A percentile compares a stretch with the other conserved stretches of the same genome.
These are phyloP conservation scores for Candida tammaniensis DNA, from an alignment of 805 yeast species.

Conservation along the genomic window DNA sequence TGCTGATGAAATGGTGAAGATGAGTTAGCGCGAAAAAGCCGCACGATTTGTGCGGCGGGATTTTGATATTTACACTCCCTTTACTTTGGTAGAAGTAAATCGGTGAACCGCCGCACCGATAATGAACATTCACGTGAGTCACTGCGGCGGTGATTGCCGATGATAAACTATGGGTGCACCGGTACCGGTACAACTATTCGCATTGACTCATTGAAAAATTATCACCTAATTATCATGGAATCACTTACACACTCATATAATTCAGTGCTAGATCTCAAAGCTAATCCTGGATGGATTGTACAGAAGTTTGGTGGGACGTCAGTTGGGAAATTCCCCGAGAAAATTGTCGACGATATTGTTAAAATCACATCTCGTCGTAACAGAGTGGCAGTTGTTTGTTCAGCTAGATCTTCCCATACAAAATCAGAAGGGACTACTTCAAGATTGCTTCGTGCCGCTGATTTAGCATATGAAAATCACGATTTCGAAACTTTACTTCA, in stretches of 20 bases:
- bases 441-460: constrained; percentile 80
- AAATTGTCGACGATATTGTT: constrained; percentile 83
- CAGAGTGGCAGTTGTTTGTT: constrained; percentile 91
- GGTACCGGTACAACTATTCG: too few species aligned
- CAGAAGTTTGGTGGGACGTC: constrained; percentile 98
- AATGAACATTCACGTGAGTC: too few species aligned
- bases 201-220: constrained; percentile 7
- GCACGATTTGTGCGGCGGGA: too few species aligned
- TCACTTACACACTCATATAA: constrained; percentile 30
- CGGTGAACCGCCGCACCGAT: too few species aligned
- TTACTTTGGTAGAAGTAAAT: too few species aligned
- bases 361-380: constrained; percentile 55
- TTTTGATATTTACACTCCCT: too few species aligned
- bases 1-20: too few species aligned
- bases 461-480: constrained; percentile 59
- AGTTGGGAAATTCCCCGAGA: constrained; percentile 89
- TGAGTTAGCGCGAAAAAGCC: too few species aligned
- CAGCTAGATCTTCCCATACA: constrained; percentile 88
- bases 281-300: constrained; percentile 40
- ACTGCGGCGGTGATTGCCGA: too few species aligned
- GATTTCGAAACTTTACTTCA: constrained; percentile 59
- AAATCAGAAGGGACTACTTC: constrained; percentile 96
- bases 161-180: too few species aligned
- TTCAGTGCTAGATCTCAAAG: constrained; percentile 38
- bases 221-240: constrained; percentile 11